Percentiles rank a stretch among this genome's conserved stretches.
phyloP scores from a whole-genome alignment of 2,329 filamentous ascomycete genomes.

The Colletotrichum endophyticum region DNA sequence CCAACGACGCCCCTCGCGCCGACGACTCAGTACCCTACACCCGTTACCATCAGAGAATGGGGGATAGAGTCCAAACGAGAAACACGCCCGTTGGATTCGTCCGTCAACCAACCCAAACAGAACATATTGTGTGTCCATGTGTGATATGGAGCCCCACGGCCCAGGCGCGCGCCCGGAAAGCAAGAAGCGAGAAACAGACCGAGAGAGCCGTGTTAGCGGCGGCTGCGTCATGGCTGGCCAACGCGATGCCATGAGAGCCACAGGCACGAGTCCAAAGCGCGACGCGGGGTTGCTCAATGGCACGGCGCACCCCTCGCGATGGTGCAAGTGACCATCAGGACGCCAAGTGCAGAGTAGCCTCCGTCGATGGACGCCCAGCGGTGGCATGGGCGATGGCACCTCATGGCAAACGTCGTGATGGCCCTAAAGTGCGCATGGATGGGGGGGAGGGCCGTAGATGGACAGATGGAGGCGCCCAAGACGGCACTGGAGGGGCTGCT shows the following conservation, averaged over 20 bases:
- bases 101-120: not conserved
- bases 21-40: not conserved
- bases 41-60: not conserved
- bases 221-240: conserved; percentile 17
- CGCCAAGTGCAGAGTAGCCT: not conserved
- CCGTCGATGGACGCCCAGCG: not conserved
- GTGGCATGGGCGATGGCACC: conserved; percentile 1
- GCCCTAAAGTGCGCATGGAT: not conserved
- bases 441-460: not conserved
- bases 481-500: not conserved
- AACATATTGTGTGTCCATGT: not conserved
- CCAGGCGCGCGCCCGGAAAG: not conserved
- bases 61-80: not conserved
- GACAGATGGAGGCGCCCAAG: not conserved
- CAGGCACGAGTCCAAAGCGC: conserved; percentile 7
- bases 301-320: not conserved
- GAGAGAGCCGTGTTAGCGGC: conserved; percentile 4
- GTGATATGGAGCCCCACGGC: not conserved
- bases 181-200: not conserved
- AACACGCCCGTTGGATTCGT: not conserved
- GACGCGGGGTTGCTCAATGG: conserved; percentile 15
- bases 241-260: conserved; percentile 5
- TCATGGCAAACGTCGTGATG: conserved; percentile 5
- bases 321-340: not conserved
- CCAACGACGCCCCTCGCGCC: not conserved